Base-by-base conservation (phyloP, 2,329 filamentous ascomycete species). In the Davidsoniella eucalypti region DNA sequence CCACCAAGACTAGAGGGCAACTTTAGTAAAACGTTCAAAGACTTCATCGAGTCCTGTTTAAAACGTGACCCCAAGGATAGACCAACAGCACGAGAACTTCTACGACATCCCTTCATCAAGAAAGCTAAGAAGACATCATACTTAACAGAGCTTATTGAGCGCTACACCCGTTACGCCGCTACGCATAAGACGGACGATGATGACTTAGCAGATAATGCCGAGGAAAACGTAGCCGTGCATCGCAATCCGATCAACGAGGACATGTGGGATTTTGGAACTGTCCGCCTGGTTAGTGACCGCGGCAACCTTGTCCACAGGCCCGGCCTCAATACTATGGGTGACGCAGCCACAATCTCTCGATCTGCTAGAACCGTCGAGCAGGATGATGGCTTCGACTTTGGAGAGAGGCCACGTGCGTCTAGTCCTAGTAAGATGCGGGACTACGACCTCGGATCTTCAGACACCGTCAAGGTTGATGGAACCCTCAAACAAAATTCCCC, bases 221-320 rank as follows among this genome's bases (percentile, higher is more conserved):
- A 76, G 44, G 67, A 71, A 10, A 66, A 69, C 6, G 66, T 68
- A 17, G 73, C 80, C 52, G 74, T 83, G 33, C 66, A 70, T 55
- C 67, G 67, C 16, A 44, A 23, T 18, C 42, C 41, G 23, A 68
- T 76, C 6, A 73, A 82, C 54, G 86, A 95, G 62, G 92, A 96
- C 63, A 78, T 96, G 61, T 98, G 92, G 92, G 92, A 98, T 64
- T 98, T 98, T 68, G 92, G 92, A 41, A 98, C 92, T 0, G 86
- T 98, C 48, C 76, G 88, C 51, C 80, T 93, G 5, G 80, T 82
- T n/a, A 76, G 75, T 29, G 78, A 81, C 49, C 73, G 77, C 25
- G 78, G 80, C 54, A 73, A 72, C 26, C 61, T 76, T 1, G 60
- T 74, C 6, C 67, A 66, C 43, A 67, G 77, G 44, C 71, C 72